Conservation (phyloP, 805 yeast genomes). For the Komagataella kurtzmanii region DNA sequence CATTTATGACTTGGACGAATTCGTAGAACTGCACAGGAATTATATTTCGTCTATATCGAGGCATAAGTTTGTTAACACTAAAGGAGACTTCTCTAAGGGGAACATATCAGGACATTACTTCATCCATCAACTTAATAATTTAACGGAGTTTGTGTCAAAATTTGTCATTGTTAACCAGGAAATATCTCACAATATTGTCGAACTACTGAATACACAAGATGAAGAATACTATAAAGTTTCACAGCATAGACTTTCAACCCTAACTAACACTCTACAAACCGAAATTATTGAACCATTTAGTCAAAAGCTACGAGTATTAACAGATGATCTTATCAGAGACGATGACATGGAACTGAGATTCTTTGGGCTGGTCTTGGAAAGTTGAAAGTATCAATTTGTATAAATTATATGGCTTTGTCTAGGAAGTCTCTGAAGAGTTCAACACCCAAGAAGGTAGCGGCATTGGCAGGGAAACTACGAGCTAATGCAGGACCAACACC, state of each 20-base stretch:
- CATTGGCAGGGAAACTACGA: slow-evolving; percentile 95
- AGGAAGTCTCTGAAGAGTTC: slow-evolving; percentile 29
- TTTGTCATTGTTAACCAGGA: slow-evolving; percentile 25
- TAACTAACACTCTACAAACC: slow-evolving; percentile 25
- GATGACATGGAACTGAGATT: slow-evolving; percentile 31
- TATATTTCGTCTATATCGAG: slow-evolving; percentile 23
- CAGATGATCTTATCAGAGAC: slow-evolving; percentile 41
- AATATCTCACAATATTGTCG: slow-evolving; percentile 20
- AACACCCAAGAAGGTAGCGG: slow-evolving; percentile 96
- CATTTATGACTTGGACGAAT: slow-evolving; percentile 34
- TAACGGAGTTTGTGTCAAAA: slow-evolving; percentile 22
- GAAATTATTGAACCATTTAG: slow-evolving; percentile 30
- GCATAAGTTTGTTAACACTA: slow-evolving; percentile 19
- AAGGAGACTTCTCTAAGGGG: slow-evolving; percentile 15
- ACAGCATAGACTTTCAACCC: slow-evolving; percentile 16
- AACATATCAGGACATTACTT: slow-evolving; percentile 23
- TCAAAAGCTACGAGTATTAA: slow-evolving; percentile 25
- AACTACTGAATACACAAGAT: slow-evolving; percentile 15
- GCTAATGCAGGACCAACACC: slow-evolving; percentile 93
- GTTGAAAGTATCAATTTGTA: background rate
- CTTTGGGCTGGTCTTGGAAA: slow-evolving; percentile 21
- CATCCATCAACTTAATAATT: slow-evolving; percentile 24
- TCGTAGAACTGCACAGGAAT: slow-evolving; percentile 20
- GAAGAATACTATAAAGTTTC: slow-evolving; percentile 5
- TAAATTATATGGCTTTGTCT: background rate